phyloP scores from a whole-genome alignment of 2,329 filamentous ascomycete genomes.

The Aureobasidium sp. region DNA sequence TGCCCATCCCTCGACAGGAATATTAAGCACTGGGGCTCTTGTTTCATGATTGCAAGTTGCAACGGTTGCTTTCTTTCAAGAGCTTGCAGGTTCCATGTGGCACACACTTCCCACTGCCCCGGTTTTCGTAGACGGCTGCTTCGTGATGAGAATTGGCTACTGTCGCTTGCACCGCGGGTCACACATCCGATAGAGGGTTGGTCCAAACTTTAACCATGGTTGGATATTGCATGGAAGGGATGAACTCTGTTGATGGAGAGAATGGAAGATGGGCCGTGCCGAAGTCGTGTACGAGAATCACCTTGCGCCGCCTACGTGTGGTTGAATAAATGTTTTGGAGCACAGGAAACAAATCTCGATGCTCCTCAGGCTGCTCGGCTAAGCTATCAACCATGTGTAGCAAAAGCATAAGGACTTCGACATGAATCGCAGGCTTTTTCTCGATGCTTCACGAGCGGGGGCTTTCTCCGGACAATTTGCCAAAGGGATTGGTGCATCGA shows the following conservation, averaged over 20 bases:
- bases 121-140: not conserved
- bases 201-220: not conserved
- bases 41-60: slow-evolving; percentile 8
- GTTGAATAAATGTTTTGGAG: not conserved
- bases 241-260: not conserved
- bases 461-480: not conserved
- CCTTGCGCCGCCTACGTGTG: slow-evolving; percentile 12
- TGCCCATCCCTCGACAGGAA: too few species aligned
- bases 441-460: not conserved
- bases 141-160: slow-evolving; percentile 2
- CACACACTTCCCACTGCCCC: not conserved
- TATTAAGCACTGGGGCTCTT: slow-evolving; percentile 3
- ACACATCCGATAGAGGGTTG: not conserved
- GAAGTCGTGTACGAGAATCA: not conserved
- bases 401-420: not conserved
- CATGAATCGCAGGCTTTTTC: not conserved
- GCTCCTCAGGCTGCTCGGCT: not conserved
- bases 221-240: slow-evolving; percentile 12
- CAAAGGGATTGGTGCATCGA: not conserved
- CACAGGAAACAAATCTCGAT: not conserved
- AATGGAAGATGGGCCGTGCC: too few species aligned
- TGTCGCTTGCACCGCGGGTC: slow-evolving; percentile 8
- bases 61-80: not conserved
- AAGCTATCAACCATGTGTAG: not conserved
- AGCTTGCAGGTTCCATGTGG: not conserved